Conservation (phyloP, 257 asterid genomes). For the Solanum rostratum region DNA sequence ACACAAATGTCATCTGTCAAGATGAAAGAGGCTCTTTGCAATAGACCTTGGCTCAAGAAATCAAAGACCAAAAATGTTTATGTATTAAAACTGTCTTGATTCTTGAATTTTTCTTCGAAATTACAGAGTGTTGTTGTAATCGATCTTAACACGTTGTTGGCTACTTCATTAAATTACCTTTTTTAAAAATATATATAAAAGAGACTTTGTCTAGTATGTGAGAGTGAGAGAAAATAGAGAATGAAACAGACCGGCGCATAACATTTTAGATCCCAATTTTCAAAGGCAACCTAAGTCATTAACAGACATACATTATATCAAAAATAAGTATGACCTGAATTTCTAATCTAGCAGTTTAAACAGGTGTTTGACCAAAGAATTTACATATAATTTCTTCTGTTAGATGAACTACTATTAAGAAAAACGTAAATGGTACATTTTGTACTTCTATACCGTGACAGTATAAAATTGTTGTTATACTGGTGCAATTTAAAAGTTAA, state of each 20-base stretch:
- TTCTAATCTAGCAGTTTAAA: background rate
- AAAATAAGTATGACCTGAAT: background rate
- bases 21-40: no score
- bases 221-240: background rate
- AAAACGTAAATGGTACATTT: background rate
- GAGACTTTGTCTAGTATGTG: background rate
- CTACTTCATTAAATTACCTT: background rate
- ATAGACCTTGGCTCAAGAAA: no score
- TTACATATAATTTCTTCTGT: background rate
- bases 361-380: background rate
- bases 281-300: background rate
- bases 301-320: background rate
- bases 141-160: no score
- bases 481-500: background rate
- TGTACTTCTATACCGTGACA: background rate
- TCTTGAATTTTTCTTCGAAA: no score
- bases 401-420: background rate
- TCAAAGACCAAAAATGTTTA: background rate
- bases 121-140: no score
- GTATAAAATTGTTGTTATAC: background rate
- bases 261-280: background rate
- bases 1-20: no score
- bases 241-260: background rate
- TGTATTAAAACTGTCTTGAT: no score
- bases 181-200: background rate